Percentiles rank a stretch among this genome's conserved stretches.
Evolutionary conservation across 495 filamentous ascomycete genomes (phyloP).

Genomic region (Hypoxylon lienhwacheense): DNA sequence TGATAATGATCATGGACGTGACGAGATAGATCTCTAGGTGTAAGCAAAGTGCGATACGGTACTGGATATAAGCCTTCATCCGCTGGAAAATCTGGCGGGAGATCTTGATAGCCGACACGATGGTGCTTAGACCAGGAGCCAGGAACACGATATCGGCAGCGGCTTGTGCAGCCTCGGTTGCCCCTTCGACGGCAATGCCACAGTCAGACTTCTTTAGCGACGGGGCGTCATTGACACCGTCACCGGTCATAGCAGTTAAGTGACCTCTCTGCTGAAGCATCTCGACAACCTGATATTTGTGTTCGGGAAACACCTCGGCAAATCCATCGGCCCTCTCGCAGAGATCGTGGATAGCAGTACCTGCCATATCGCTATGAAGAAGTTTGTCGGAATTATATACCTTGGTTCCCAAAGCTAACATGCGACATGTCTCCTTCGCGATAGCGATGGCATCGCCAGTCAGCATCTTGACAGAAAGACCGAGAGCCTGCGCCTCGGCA

Average conservation of each 20-base stretch:
- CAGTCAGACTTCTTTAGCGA: conserved; percentile 93
- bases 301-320: conserved; percentile 92
- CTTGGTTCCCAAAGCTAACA: conserved; percentile 85
- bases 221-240: conserved; percentile 94
- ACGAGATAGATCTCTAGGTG: conserved; percentile 86
- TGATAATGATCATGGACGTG: conserved; percentile 81
- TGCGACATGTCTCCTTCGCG: conserved; percentile 82
- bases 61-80: conserved; percentile 94
- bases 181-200: conserved; percentile 87
- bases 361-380: conserved; percentile 80
- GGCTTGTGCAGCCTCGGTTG: conserved; percentile 85
- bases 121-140: conserved; percentile 82
- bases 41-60: conserved; percentile 87
- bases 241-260: conserved; percentile 94
- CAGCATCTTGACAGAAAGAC: conserved; percentile 89
- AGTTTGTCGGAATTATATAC: conserved; percentile 87
- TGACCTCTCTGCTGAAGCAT: conserved; percentile 95
- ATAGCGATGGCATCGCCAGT: conserved; percentile 92
- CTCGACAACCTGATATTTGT: conserved; percentile 96
- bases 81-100: conserved; percentile 93
- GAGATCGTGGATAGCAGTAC: conserved; percentile 87
- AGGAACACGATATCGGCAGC: conserved; percentile 92
- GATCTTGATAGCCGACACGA: conserved; percentile 88
- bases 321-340: conserved; percentile 92
- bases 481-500: conserved; percentile 79